Evolutionary conservation across 2,329 filamentous ascomycete genomes (phyloP).

Genomic region (Aspergillus persii): DNA sequence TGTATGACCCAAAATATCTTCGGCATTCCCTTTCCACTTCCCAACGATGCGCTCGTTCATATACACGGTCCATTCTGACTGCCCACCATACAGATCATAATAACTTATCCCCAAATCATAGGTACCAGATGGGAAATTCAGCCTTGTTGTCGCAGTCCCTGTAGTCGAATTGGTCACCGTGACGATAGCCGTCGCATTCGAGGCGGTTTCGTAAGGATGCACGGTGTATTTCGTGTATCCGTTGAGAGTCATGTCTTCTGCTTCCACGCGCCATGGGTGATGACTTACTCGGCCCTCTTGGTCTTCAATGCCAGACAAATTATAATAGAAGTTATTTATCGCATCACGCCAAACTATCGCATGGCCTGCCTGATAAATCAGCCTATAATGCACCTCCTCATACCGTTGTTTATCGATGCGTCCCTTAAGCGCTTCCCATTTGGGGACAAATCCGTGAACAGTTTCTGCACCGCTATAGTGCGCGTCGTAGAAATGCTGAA

Average conservation of each 20-base stretch:
- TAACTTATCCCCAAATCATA: conserved; percentile 68
- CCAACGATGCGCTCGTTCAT: conserved; percentile 56
- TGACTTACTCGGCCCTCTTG: conserved; percentile 55
- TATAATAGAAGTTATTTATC: conserved; percentile 63
- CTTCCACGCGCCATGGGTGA: conserved; percentile 67
- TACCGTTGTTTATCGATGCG: conserved; percentile 61
- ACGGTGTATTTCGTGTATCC: conserved; percentile 58
- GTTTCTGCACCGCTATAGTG: conserved; percentile 60
- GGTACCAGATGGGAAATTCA: conserved; percentile 51
- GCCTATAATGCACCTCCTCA: conserved; percentile 57
- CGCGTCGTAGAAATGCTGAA: conserved; percentile 65
- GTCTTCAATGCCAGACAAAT: conserved; percentile 61
- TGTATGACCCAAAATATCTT: conserved; percentile 59
- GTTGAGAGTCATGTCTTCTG: conserved; percentile 61
- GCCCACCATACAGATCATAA: conserved; percentile 61
- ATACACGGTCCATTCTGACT: conserved; percentile 54
- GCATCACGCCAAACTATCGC: conserved; percentile 69
- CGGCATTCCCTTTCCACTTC: conserved; percentile 59
- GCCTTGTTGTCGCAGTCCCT: conserved; percentile 48
- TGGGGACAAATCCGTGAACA: conserved; percentile 55
- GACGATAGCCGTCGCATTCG: conserved; percentile 55
- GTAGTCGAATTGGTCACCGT: conserved; percentile 53
- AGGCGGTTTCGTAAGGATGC: conserved; percentile 60
- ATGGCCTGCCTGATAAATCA: conserved; percentile 67
- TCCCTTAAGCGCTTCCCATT: conserved; percentile 56